Evolutionary conservation across 352 stramenopile species (phyloP), one percentile per base, ranked within the genome.

Genomic region (Phytopythium oedochilum): DNA sequence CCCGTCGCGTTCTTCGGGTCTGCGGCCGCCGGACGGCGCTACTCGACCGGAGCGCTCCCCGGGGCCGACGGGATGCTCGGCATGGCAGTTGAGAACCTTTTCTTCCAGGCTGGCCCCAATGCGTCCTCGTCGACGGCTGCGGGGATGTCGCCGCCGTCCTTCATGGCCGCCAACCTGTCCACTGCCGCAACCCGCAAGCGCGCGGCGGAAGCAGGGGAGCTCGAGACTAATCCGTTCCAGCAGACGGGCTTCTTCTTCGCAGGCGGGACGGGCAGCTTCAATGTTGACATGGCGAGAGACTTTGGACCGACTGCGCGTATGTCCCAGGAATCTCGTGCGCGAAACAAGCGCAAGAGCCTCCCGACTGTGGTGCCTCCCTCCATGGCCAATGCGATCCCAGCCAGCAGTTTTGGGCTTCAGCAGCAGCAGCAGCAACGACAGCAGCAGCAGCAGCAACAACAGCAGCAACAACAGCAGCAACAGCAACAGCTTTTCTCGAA

Each of bases 21-120:
- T 3, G 63, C 58, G 11, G 60, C 61, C 17, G 60, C 66, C 29
- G 66, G 66, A 17, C 62, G 73, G 23, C 73, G 73, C 18, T 70
- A 83, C 35, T 83, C 73, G 0, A 83, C 73, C 1, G 73, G 73
- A 29, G 71, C 75, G 31, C 51, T 83, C 0, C 70, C 73, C 23
- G 66, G 71, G 7, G 47, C 58, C 0, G 50, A 63, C 35, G 40
- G 60, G 0, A 31, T 64, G 52, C 38, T 50, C 10, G 31, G 18
- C 18, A 36, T 55, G 48, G 35, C 48, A 34, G 48, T 55, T 4
- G 48, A 55, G 9, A 55, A 18, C 17, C 34, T 53, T 1, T 55
- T 55, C 15, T 17, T 55, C 5, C 48, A 44, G 32, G 25, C 29
- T 9, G 29, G 31, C 20, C 6, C 6, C 18, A 4, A 9, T 10